Evolutionary conservation across 2,329 filamentous ascomycete species (phyloP), one percentile per base, ranked within the genome.

Genomic region (Ophiobolus disseminans): DNA sequence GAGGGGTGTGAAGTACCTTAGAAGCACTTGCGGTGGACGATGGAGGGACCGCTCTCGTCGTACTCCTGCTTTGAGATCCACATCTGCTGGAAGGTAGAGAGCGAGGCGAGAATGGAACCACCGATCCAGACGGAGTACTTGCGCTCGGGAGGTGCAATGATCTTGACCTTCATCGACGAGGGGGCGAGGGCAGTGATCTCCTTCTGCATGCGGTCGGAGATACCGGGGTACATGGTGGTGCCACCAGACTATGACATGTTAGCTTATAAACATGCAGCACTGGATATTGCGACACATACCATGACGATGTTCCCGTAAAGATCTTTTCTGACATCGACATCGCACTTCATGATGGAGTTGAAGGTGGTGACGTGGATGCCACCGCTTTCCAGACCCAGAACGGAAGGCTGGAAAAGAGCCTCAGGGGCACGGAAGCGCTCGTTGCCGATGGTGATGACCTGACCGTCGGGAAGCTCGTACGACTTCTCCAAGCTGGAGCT

Each of bases 51-150:
- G 80, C 89, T 94, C 91, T 97, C 94, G 85, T 99, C 94, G 88
- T 97, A 97, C 86, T 97, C 93, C 85, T 99, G 94, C 91, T 99
- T 99, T 74, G 94, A 99, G 88, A 99, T 97, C 94, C 94, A 99
- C 94, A 99, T 99, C 85, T 99, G 94, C 86, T 99, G 94, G 93
- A 99, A 99, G 81, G 94, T 99, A 70, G 94, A 99, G 74, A 99
- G 90, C 63, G 94, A 99, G 72, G 94, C 94, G 75, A 99, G 83
- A 83, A 99, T 99, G 80, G 94, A 99, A 87, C 94, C 94, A 94
- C 94, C 94, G 79, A 99, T 99, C 94, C 94, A 99, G 86, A 99
- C 94, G 62, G 94, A 97, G 91, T 99, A 99, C 87, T 99, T 99
- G 82, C 94, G 91, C 90, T 99, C 94, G 69, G 94, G 94, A 72